Base-by-base conservation (phyloP, 169 alveolate genomes). In the Cryptosporidium tyzzeri region DNA sequence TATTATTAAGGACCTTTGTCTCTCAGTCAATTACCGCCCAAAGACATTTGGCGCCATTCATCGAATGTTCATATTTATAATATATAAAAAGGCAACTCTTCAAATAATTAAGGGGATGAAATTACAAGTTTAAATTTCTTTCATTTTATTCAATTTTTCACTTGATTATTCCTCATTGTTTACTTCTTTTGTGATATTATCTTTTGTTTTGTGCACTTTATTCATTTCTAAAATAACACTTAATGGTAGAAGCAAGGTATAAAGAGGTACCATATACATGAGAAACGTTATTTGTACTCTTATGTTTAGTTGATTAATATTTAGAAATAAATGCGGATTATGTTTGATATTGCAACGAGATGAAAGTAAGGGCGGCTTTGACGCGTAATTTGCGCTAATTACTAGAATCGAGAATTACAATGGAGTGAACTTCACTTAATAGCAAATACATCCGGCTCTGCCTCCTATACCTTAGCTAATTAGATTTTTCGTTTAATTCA, bases 21-120 rank as follows among this genome's bases (percentile, higher is more conserved):
- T 65, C 44, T 37, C 44, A n/a, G 70, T 29, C 14, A 65, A 6
- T 65, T 31, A n/a, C 71, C 71, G 53, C 50, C 29, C 50, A 31
- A 35, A n/a, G 29, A 14, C 44, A 65, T 65, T 65, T 65, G 71
- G 71, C 71, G 71, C 71, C 48, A 9, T 3, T 0, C 1, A 0
- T 65, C 53, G 18, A 31, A 37, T n/a, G 12, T 55, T 55, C 1
- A 23, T 29, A 23, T 48, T 48, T 14, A 48, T 44, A 48, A 48
- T 14, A 16, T 14, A 16, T 48, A 48, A 14, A 21, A 14, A 48
- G 3, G 18, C 3, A 14, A 48, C 9, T 45, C 4, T 3, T 14
- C 3, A 48, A 48, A 48, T 48, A 3, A 3, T 48, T 48, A 0
- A 21, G 16, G 55, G 23, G 21, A 48, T 48, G 12, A 41, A 48